phyloP scores from a whole-genome alignment of 768 basidiomycete genomes.

The Cystobasidium onofrii region DNA sequence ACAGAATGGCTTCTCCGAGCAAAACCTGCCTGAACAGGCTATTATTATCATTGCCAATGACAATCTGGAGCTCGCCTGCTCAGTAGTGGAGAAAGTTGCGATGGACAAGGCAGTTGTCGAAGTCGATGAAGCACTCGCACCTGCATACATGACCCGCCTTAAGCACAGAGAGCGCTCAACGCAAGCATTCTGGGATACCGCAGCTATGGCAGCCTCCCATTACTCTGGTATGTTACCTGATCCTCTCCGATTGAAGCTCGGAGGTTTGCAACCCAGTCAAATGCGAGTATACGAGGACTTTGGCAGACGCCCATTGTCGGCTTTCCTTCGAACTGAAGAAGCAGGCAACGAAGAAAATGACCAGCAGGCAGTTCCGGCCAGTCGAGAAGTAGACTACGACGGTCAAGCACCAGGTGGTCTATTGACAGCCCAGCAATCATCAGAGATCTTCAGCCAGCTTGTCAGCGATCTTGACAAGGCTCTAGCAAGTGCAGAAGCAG shows the following conservation, averaged over 20 bases:
- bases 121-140: conserved; percentile 77
- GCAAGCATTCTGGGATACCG: conserved; percentile 84
- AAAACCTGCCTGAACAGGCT: conserved; percentile 73
- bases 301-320: conserved; percentile 48
- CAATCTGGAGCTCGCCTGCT: conserved; percentile 86
- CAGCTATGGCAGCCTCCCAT: conserved; percentile 58
- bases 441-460: conserved; percentile 66
- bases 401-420: conserved; percentile 35
- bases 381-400: conserved; percentile 18
- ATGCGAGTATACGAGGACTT: conserved; percentile 92
- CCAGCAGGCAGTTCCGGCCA: conserved; percentile 47
- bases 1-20: conserved; percentile 84
- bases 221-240: conserved; percentile 73
- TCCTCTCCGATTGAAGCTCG: conserved; percentile 71
- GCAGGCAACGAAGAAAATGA: not conserved
- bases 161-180: conserved; percentile 59
- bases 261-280: conserved; percentile 73
- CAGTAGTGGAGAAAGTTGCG: conserved; percentile 90
- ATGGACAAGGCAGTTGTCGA: conserved; percentile 91
- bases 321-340: conserved; percentile 2
- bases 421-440: conserved; percentile 66
- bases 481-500: conserved; percentile 57
- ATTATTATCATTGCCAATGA: conserved; percentile 70
- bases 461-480: conserved; percentile 69
- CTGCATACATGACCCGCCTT: conserved; percentile 72